Percentiles rank a stretch among this genome's conserved stretches.
These are phyloP conservation scores for Candida sp. DNA, from an alignment of 1,139 yeast genomes.

Conservation along the genomic window DNA sequence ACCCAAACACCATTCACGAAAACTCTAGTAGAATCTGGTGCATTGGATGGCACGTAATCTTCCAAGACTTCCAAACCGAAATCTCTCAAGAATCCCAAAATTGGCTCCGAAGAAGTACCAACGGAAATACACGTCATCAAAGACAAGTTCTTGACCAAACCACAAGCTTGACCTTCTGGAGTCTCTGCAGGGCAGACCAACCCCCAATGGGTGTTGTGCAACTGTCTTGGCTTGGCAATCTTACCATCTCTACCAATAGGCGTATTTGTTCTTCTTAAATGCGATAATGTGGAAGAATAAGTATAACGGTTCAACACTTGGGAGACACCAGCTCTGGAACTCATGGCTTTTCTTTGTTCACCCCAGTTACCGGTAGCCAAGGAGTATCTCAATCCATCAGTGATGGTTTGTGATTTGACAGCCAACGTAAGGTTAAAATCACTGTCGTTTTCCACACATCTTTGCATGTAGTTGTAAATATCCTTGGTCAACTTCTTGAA, in stretches of 20 bases:
- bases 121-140: slow-evolving; percentile 98
- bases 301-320: slow-evolving; percentile 98
- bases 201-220: slow-evolving; percentile 99
- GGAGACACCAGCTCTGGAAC: slow-evolving; percentile 98
- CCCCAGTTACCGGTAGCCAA: slow-evolving; percentile 99
- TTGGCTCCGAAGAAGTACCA: slow-evolving; percentile 97
- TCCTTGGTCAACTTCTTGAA: slow-evolving; percentile 95
- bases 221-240: slow-evolving; percentile 97
- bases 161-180: slow-evolving; percentile 99
- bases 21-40: slow-evolving; percentile 92
- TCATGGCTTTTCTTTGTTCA: slow-evolving; percentile 99
- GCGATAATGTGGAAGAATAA: slow-evolving; percentile 95
- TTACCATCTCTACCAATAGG: slow-evolving; percentile 99
- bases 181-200: slow-evolving; percentile 99
- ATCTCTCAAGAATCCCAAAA: slow-evolving; percentile 90
- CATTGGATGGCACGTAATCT: slow-evolving; percentile 92
- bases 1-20: slow-evolving; percentile 99
- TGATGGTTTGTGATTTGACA: slow-evolving; percentile 95
- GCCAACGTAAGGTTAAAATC: slow-evolving; percentile 97
- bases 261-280: slow-evolving; percentile 97
- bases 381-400: slow-evolving; percentile 97
- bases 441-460: slow-evolving; percentile 97
- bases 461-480: slow-evolving; percentile 97
- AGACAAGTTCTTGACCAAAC: slow-evolving; percentile 94
- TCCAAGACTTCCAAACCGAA: slow-evolving; percentile 99